Conservation (phyloP, 2,329 filamentous ascomycete species). For the Falciphora oryzae region DNA sequence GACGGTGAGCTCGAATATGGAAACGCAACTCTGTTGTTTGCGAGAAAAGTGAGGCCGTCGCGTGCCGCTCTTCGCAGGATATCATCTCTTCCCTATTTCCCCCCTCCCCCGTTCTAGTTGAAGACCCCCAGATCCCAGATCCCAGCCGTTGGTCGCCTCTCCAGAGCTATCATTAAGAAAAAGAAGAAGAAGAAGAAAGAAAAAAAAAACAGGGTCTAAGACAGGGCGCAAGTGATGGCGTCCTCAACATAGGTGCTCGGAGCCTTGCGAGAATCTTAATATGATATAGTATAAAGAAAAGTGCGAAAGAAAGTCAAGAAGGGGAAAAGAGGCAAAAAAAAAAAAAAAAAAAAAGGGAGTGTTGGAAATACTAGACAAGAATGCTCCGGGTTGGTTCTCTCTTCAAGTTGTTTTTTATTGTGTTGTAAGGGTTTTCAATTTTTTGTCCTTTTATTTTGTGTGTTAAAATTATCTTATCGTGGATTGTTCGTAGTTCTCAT, state of each 20-base stretch:
- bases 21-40: background rate
- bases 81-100: background rate
- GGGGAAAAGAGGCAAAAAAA: background rate
- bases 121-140: background rate
- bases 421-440: background rate
- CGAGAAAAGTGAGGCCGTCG: background rate
- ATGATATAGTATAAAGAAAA: background rate
- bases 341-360: background rate
- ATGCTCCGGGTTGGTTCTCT: background rate
- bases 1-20: background rate
- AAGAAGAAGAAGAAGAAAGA: background rate
- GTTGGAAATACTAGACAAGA: background rate
- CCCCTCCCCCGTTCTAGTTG: background rate
- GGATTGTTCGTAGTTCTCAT: background rate
- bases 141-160: background rate
- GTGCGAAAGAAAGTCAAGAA: background rate
- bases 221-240: constrained; percentile 9
- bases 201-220: constrained; percentile 20
- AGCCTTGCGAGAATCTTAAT: background rate
- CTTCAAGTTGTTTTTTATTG: background rate
- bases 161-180: background rate
- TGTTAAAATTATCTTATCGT: background rate
- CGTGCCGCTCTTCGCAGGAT: background rate
- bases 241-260: too few species aligned
- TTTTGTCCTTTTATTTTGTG: background rate